Conservation (phyloP, 129 eudicot genomes). For the Arctium minus region DNA sequence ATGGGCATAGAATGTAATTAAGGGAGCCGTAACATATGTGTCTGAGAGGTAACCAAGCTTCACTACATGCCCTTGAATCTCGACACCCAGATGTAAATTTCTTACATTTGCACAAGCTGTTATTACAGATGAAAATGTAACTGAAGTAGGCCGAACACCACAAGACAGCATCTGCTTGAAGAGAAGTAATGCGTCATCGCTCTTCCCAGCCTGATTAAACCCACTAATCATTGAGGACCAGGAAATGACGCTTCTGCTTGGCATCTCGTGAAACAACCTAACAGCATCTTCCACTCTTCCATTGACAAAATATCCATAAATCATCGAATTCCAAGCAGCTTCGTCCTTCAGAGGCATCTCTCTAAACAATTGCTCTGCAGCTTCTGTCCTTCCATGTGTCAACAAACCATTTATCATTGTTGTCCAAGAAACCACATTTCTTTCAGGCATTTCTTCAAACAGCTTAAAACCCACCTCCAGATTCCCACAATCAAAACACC, state of each 20-base stretch:
- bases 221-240: slow-evolving; percentile 91
- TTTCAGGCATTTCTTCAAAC: slow-evolving; percentile 62
- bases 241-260: slow-evolving; percentile 55
- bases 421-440: slow-evolving; percentile 67
- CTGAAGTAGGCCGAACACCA: slow-evolving; percentile 45
- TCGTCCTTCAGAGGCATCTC: slow-evolving; percentile 67
- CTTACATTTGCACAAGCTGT: slow-evolving; percentile 56
- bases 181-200: slow-evolving; percentile 46
- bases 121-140: slow-evolving; percentile 53
- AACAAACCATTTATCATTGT: slow-evolving; percentile 53
- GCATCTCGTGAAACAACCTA: slow-evolving; percentile 58
- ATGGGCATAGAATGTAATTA: slow-evolving; percentile 73
- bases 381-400: slow-evolving; percentile 36
- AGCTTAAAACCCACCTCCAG: slow-evolving; percentile 45
- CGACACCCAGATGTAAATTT: slow-evolving; percentile 34
- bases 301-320: slow-evolving; percentile 55
- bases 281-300: slow-evolving; percentile 59
- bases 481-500: slow-evolving; percentile 65
- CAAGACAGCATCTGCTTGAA: slow-evolving; percentile 46
- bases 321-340: slow-evolving; percentile 79
- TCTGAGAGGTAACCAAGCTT: slow-evolving; percentile 58
- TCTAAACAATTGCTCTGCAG: slow-evolving; percentile 47
- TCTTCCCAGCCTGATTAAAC: slow-evolving; percentile 70
- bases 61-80: slow-evolving; percentile 57
- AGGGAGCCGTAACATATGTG: slow-evolving; percentile 52